Evolutionary conservation across 192 early-diverging fungal genomes (phyloP).

Genomic region (Podochytrium sp.): DNA sequence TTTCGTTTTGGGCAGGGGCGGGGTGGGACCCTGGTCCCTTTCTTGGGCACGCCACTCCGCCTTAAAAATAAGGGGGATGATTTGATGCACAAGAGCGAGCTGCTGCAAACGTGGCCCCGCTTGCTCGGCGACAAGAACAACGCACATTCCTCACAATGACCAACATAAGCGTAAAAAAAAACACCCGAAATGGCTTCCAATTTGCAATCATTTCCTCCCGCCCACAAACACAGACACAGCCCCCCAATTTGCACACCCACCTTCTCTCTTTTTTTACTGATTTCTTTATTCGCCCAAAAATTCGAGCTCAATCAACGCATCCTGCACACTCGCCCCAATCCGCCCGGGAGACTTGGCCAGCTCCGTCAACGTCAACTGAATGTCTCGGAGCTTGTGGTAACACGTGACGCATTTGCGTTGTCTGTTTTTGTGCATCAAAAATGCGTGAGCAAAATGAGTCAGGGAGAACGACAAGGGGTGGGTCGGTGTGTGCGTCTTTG

Average conservation of each 20-base stretch:
- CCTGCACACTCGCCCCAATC: conserved; percentile 42
- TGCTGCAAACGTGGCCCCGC: background rate
- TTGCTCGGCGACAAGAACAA: background rate
- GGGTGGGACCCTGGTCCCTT: too few relatives aligned
- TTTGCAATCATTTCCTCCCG: background rate
- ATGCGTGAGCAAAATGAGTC: conserved; percentile 5
- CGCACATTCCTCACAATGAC: background rate
- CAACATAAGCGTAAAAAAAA: background rate
- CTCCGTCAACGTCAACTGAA: conserved; percentile 34
- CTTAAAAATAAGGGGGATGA: background rate
- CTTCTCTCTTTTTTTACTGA: background rate
- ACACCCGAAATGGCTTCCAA: background rate
- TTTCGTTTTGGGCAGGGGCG: background rate
- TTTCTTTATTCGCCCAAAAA: conserved; percentile 1
- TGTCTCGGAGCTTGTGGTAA: conserved; percentile 33
- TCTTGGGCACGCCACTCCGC: background rate
- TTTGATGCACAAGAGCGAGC: too few relatives aligned
- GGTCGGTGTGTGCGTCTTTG: too few relatives aligned
- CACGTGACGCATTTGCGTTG: conserved; percentile 37
- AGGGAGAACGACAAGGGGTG: too few relatives aligned
- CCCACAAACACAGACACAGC: background rate
- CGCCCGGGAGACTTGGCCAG: conserved; percentile 42
- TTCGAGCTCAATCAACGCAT: conserved; percentile 42
- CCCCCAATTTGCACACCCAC: background rate
- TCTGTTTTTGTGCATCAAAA: too few relatives aligned